Evolutionary conservation across 345 rosid species (phyloP), one percentile per base, ranked within the genome.

Genomic region (Barbarea vulgaris): DNA sequence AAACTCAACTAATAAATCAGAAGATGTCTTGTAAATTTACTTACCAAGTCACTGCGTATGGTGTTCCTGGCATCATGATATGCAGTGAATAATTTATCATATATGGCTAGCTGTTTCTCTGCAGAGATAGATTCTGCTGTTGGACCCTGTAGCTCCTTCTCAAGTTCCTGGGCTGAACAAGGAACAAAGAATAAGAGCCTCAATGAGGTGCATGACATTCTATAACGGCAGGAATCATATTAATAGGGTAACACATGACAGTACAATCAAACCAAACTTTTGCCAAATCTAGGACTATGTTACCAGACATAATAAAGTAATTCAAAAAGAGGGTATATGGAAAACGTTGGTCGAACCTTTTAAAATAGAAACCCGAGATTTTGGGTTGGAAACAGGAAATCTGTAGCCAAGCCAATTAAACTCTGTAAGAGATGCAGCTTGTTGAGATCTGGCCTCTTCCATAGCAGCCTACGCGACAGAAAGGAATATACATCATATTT

Each of bases 371-470:
- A 93, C 98, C 64, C 97, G 90, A 44, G 94, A 89, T 83, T 96
- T 96, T 63, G 99, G 93, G 86, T 93, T 93, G 48, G 93, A 82
- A 76, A 96, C 84, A 11, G 98, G 99, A 83, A 85, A 93, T 75
- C 81, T 88, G 82, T 91, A 88, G 61, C 98, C 99, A 81, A 96
- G 97, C 98, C 98, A 96, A 48, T 83, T 83, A 72, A 96, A 88
- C 86, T 96, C 98, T 9, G 97, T 96, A 84, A 96, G 78, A 14
- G 98, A 93, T 72, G 97, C 96, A 59, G 98, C 98, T 78, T 96
- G 99, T 73, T 96, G 97, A 65, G 97, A 87, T 84, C 98, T 93
- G 64, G 96, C 99, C 84, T 93, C 99, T 15, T 94, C 94, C 94
- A 93, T 88, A 69, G 82, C 99, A 80, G 94, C 99, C 99, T 96